A percentile compares a stretch with the other conserved stretches of the same genome.
Evolutionary conservation across 202 grass and related monocot species (phyloP).

Genomic region (Schoenoplectus tabernaemontani): DNA sequence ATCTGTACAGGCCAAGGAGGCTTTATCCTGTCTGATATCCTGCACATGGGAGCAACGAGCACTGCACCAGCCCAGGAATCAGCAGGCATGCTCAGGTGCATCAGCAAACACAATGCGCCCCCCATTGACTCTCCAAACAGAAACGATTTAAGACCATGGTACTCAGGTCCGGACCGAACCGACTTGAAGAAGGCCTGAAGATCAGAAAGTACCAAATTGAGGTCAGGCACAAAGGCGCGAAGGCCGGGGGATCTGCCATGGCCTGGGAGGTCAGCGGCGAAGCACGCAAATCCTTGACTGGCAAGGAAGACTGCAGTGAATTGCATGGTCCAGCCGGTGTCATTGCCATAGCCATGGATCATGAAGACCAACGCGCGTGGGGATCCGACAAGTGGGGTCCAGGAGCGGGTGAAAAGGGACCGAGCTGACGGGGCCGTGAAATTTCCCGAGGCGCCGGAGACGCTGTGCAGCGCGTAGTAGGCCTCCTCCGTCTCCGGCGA

Average conservation of each 20-base stretch:
- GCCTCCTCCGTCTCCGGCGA: slow-evolving; percentile 50
- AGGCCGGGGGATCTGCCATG: slow-evolving; percentile 73
- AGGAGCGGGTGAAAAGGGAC: slow-evolving; percentile 61
- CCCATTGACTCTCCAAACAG: slow-evolving; percentile 88
- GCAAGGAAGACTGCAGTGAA: slow-evolving; percentile 69
- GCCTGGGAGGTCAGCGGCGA: slow-evolving; percentile 78
- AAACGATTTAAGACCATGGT: slow-evolving; percentile 44
- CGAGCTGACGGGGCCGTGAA: slow-evolving; percentile 33
- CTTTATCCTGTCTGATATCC: slow-evolving; percentile 71
- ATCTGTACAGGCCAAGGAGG: slow-evolving; percentile 62
- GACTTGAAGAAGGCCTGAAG: slow-evolving; percentile 58
- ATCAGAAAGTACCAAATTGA: slow-evolving; percentile 39
- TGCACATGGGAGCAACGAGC: slow-evolving; percentile 89
- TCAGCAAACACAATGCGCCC: slow-evolving; percentile 72
- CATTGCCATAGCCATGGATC: slow-evolving; percentile 91
- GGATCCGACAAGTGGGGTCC: slow-evolving; percentile 28
- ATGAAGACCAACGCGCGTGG: slow-evolving; percentile 65
- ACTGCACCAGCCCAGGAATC: slow-evolving; percentile 62
- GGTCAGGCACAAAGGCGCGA: slow-evolving; percentile 63
- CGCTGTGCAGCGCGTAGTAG: slow-evolving; percentile 56
- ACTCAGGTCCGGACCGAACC: slow-evolving; percentile 26
- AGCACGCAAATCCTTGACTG: slow-evolving; percentile 66
- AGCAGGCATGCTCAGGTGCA: slow-evolving; percentile 46
- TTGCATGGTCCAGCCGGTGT: slow-evolving; percentile 91
- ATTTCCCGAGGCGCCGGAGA: slow-evolving; percentile 38